A percentile compares a stretch with the other conserved stretches of the same genome.
Conservation (phyloP, 495 filamentous ascomycete species). For the Talaromyces wortmannii region DNA sequence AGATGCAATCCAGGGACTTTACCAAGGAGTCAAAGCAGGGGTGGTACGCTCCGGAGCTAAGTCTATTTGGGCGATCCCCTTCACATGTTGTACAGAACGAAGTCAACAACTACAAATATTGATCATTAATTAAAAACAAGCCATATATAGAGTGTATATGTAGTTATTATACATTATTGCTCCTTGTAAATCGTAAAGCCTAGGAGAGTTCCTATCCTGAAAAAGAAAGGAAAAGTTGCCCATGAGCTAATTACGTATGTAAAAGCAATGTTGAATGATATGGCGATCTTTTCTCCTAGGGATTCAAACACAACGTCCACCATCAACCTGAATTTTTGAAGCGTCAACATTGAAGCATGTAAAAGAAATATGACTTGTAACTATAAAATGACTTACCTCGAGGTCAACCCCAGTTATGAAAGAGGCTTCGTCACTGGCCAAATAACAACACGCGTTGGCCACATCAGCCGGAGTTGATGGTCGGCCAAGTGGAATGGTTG, state of each 20-base stretch:
- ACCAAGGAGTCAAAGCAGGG: not conserved
- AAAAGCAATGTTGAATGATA: not conserved
- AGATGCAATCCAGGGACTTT: too few relatives aligned
- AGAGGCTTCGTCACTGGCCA: constrained; percentile 54
- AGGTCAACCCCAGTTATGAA: constrained; percentile 48
- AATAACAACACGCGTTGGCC: constrained; percentile 52
- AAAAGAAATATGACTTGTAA: not conserved
- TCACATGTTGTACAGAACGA: too few relatives aligned
- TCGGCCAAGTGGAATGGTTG: constrained; percentile 57
- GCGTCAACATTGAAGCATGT: not conserved
- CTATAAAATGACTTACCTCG: constrained; percentile 10
- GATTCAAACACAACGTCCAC: constrained; percentile 2
- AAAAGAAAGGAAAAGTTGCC: too few relatives aligned
- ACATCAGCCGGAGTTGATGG: constrained; percentile 50
- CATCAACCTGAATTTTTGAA: constrained; percentile 1
- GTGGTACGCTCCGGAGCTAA: constrained; percentile 1
- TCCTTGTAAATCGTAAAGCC: too few relatives aligned
- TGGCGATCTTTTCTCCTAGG: too few relatives aligned
- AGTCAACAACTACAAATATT: too few relatives aligned
- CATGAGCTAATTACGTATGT: too few relatives aligned
- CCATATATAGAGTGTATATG: not conserved
- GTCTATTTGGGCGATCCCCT: too few relatives aligned
- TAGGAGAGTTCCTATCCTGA: not conserved
- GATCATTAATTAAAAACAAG: not conserved
- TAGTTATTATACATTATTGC: too few relatives aligned